Evolutionary conservation across 2,329 filamentous ascomycete species (phyloP).

Genomic region (Bertia moriformis): DNA sequence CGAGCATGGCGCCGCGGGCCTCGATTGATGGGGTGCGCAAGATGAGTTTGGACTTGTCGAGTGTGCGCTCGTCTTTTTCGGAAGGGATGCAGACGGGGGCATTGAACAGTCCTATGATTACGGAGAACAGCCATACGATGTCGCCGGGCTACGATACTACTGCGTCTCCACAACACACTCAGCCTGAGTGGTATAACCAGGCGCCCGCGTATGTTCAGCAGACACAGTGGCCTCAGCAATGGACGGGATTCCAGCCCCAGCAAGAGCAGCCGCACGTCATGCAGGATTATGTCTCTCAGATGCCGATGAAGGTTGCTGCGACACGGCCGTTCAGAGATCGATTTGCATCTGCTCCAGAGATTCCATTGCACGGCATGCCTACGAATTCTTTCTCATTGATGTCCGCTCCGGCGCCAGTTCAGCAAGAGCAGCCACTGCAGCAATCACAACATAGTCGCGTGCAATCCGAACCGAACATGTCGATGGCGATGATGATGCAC

Average conservation of each 20-base stretch:
- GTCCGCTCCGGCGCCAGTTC: slow-evolving; percentile 7
- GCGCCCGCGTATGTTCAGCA: neutral
- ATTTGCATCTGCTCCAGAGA: slow-evolving; percentile 15
- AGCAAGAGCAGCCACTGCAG: slow-evolving; percentile 2
- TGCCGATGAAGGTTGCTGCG: neutral
- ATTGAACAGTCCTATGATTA: slow-evolving; percentile 11
- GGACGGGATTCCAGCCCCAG: neutral
- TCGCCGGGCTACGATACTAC: slow-evolving; percentile 8
- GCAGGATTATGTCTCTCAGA: neutral
- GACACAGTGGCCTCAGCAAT: neutral
- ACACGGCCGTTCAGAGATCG: slow-evolving; percentile 15
- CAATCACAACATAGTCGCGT: slow-evolving; percentile 4
- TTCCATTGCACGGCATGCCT: slow-evolving; percentile 9
- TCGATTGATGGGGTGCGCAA: slow-evolving; percentile 14
- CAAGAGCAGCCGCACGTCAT: neutral
- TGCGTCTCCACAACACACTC: neutral
- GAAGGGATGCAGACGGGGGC: slow-evolving; percentile 9
- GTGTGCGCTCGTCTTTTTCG: slow-evolving; percentile 12
- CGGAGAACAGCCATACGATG: slow-evolving; percentile 9
- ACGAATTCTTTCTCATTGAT: too few relatives aligned
- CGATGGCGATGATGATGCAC: too few relatives aligned
- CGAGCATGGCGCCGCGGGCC: slow-evolving; percentile 10
- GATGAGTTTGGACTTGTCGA: slow-evolving; percentile 17
- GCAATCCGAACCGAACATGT: neutral
- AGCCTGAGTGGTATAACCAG: neutral